Percentiles rank a stretch among this genome's conserved stretches.
Conservation (phyloP, 352 stramenopile species). For the Phytophthora meadii region DNA sequence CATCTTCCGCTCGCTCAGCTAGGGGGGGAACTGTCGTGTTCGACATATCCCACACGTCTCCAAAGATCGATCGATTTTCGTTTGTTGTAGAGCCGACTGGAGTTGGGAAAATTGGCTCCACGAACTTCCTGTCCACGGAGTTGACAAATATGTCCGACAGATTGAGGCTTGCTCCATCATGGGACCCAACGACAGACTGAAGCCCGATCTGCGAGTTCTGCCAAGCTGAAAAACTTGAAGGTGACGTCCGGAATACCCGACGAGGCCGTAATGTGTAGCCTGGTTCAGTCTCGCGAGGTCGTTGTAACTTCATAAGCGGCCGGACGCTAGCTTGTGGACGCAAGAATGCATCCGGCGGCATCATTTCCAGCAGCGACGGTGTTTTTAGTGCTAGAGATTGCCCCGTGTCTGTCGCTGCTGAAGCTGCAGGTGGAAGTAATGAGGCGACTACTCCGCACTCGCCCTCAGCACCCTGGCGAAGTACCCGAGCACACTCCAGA, state of each 20-base stretch:
- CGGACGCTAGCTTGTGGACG: slow-evolving; percentile 58
- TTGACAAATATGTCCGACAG: slow-evolving; percentile 34
- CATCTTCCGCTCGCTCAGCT: slow-evolving; percentile 40
- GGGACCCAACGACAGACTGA: slow-evolving; percentile 38
- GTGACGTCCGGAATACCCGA: slow-evolving; percentile 54
- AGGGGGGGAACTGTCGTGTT: slow-evolving; percentile 42
- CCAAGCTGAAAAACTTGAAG: slow-evolving; percentile 40
- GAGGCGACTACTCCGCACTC: slow-evolving; percentile 44
- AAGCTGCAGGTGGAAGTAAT: slow-evolving; percentile 1
- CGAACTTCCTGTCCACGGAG: slow-evolving; percentile 24
- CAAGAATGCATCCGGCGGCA: slow-evolving; percentile 59
- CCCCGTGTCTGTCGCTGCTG: background rate
- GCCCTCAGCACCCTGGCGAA: slow-evolving; percentile 56
- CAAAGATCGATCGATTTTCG: slow-evolving; percentile 20
- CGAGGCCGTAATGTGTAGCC: slow-evolving; percentile 55
- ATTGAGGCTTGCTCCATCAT: slow-evolving; percentile 21
- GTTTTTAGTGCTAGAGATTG: slow-evolving; percentile 9
- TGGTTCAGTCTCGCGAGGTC: slow-evolving; percentile 57
- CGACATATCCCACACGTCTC: slow-evolving; percentile 57
- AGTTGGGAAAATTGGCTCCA: slow-evolving; percentile 19
- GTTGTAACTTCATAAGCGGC: slow-evolving; percentile 47
- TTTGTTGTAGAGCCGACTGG: slow-evolving; percentile 1
- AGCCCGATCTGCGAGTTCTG: slow-evolving; percentile 52
- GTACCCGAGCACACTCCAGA: slow-evolving; percentile 43
- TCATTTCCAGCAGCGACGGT: slow-evolving; percentile 49